Evolutionary conservation across 1,139 yeast species (phyloP).

Genomic region (Torulaspora globosa): DNA sequence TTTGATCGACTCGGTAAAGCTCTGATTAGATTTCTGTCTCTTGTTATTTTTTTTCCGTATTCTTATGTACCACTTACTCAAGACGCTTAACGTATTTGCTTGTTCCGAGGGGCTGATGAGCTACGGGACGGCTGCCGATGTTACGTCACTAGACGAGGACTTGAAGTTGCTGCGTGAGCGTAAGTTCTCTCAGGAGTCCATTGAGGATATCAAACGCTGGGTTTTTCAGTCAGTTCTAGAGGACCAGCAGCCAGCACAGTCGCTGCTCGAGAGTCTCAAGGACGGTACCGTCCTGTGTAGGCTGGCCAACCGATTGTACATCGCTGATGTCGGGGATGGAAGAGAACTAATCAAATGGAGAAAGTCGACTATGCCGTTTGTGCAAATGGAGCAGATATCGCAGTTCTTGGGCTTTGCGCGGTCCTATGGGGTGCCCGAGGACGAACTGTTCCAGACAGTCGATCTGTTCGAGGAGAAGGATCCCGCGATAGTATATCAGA

Average conservation of each 20-base stretch:
- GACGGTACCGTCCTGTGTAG: slow-evolving; percentile 66
- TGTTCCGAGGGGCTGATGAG: slow-evolving; percentile 16
- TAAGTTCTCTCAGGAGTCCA: slow-evolving; percentile 45
- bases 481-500: slow-evolving; percentile 71
- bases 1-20: slow-evolving; percentile 56
- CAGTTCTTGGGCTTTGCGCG: slow-evolving; percentile 61
- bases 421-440: slow-evolving; percentile 68
- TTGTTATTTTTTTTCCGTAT: slow-evolving; percentile 2
- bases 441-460: slow-evolving; percentile 77
- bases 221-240: slow-evolving; percentile 39
- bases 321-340: slow-evolving; percentile 37
- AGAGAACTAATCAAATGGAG: slow-evolving; percentile 48
- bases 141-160: slow-evolving; percentile 59
- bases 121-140: slow-evolving; percentile 37
- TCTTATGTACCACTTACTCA: background rate
- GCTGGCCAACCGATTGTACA: slow-evolving; percentile 36
- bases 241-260: slow-evolving; percentile 30
- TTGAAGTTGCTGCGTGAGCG: slow-evolving; percentile 44
- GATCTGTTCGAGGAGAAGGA: slow-evolving; percentile 72
- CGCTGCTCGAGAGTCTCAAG: slow-evolving; percentile 52
- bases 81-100: background rate
- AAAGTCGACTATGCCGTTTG: slow-evolving; percentile 72
- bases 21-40: slow-evolving; percentile 11
- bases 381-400: slow-evolving; percentile 84
- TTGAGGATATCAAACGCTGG: slow-evolving; percentile 51